A percentile compares a stretch with the other conserved stretches of the same genome.
Evolutionary conservation across 306 rosid species (phyloP).

Genomic region (Begonia loranthoides): DNA sequence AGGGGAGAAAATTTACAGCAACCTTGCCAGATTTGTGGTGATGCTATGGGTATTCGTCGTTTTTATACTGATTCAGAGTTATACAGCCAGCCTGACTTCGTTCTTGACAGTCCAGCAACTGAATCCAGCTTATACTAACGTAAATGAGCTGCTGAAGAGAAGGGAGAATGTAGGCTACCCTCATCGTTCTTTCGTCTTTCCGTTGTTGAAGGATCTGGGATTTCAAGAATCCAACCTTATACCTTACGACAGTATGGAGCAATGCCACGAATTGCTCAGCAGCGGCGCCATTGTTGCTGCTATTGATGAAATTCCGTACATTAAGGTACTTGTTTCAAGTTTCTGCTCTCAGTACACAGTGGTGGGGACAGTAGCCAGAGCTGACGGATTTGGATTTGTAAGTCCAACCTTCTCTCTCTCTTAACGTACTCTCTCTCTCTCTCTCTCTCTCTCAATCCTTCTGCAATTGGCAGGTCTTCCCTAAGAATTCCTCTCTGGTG

Average conservation of each 20-base stretch:
- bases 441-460: background rate
- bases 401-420: constrained; percentile 4
- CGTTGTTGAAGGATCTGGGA: constrained; percentile 21
- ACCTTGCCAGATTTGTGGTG: constrained; percentile 48
- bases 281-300: constrained; percentile 35
- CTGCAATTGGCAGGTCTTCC: constrained; percentile 17
- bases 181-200: constrained; percentile 26
- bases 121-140: constrained; percentile 24
- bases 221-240: constrained; percentile 22
- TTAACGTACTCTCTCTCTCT: background rate
- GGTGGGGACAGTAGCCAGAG: constrained; percentile 14
- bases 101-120: constrained; percentile 40
- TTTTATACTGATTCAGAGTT: constrained; percentile 51
- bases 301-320: constrained; percentile 21
- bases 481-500: constrained; percentile 36
- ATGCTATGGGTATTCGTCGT: constrained; percentile 57
- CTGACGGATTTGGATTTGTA: constrained; percentile 37
- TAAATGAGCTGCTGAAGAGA: constrained; percentile 21
- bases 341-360: constrained; percentile 27
- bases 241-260: constrained; percentile 6
- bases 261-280: constrained; percentile 15
- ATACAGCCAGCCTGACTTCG: constrained; percentile 57
- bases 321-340: constrained; percentile 15
- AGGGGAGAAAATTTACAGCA: constrained; percentile 59
- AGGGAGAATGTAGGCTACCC: constrained; percentile 37